These are phyloP conservation scores for Tetraselmis chui DNA, from an alignment of 139 green algal genomes.

Conservation along the genomic window DNA sequence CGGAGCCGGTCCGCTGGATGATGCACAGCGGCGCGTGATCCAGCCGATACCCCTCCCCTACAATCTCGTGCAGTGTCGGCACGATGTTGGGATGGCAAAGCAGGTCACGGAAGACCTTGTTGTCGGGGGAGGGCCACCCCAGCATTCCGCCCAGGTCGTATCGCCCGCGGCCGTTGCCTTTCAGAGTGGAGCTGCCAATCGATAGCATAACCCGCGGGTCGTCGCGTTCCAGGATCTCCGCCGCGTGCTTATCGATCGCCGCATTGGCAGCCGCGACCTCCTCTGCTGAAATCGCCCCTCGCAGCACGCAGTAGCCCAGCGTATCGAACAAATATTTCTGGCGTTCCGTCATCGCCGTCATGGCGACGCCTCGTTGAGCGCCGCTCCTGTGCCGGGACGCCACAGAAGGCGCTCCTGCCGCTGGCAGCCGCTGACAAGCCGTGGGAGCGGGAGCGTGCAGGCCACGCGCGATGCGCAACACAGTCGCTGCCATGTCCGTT, in stretches of 20 bases:
- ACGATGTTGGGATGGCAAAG: slow-evolving; percentile 14
- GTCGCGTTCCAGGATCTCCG: slow-evolving; percentile 9
- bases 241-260: slow-evolving; percentile 10
- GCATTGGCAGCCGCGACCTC: slow-evolving; percentile 14
- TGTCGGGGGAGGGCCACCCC: slow-evolving; percentile 1
- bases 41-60: slow-evolving; percentile 19
- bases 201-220: background rate
- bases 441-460: background rate
- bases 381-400: too few relatives aligned
- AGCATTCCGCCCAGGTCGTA: slow-evolving; percentile 18
- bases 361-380: too few relatives aligned
- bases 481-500: background rate
- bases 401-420: background rate
- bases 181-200: slow-evolving; percentile 4
- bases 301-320: slow-evolving; percentile 15
- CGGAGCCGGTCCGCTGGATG: slow-evolving; percentile 6
- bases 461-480: background rate
- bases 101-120: slow-evolving; percentile 11
- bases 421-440: background rate
- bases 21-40: slow-evolving; percentile 23
- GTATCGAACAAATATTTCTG: slow-evolving; percentile 24
- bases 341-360: background rate
- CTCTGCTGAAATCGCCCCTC: slow-evolving; percentile 2
- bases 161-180: slow-evolving; percentile 15
- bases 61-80: slow-evolving; percentile 6